Conservation (phyloP, 192 early-diverging fungal species). For the Haplosporangium gracile region DNA sequence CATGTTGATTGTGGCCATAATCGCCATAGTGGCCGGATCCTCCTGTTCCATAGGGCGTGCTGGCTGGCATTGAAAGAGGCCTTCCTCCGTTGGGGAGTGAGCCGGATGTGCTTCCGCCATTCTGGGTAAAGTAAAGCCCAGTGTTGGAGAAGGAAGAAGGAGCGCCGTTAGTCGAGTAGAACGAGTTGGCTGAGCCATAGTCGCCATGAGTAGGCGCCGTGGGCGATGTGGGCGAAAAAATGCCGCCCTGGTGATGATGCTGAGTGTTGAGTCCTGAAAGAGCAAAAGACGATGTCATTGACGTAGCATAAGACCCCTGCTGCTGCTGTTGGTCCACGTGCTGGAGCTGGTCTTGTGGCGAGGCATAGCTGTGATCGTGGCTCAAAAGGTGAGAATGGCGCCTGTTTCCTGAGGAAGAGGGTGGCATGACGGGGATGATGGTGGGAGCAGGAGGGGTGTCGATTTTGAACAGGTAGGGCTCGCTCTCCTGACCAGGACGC, state of each 20-base stretch:
- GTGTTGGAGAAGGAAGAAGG: slow-evolving; percentile 36
- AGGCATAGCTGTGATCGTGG: slow-evolving; percentile 42
- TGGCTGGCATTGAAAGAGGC: slow-evolving; percentile 32
- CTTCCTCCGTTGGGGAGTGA: slow-evolving; percentile 16
- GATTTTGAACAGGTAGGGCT: slow-evolving; percentile 48
- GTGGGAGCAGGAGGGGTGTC: slow-evolving; percentile 40
- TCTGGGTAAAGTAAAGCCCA: slow-evolving; percentile 38
- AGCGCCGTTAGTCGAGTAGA: slow-evolving; percentile 26
- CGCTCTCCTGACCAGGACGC: slow-evolving; percentile 44
- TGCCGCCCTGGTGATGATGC: slow-evolving; percentile 28
- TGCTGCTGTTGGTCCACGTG: slow-evolving; percentile 47
- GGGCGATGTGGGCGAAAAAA: slow-evolving; percentile 48
- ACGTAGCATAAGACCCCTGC: slow-evolving; percentile 27
- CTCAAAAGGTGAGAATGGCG: slow-evolving; percentile 49
- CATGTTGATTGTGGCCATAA: slow-evolving; percentile 18
- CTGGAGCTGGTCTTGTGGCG: slow-evolving; percentile 47
- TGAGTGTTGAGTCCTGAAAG: slow-evolving; percentile 45
- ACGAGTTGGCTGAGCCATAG: slow-evolving; percentile 34
- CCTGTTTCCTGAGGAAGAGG: slow-evolving; percentile 18
- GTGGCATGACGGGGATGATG: slow-evolving; percentile 27
- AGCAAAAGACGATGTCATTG: slow-evolving; percentile 29
- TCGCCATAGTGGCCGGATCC: slow-evolving; percentile 31
- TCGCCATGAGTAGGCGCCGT: slow-evolving; percentile 36
- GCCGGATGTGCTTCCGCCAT: slow-evolving; percentile 9
- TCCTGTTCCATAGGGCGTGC: slow-evolving; percentile 29